Evolutionary conservation across 2,329 filamentous ascomycete species (phyloP).

Genomic region (Triangularia verruculosa): DNA sequence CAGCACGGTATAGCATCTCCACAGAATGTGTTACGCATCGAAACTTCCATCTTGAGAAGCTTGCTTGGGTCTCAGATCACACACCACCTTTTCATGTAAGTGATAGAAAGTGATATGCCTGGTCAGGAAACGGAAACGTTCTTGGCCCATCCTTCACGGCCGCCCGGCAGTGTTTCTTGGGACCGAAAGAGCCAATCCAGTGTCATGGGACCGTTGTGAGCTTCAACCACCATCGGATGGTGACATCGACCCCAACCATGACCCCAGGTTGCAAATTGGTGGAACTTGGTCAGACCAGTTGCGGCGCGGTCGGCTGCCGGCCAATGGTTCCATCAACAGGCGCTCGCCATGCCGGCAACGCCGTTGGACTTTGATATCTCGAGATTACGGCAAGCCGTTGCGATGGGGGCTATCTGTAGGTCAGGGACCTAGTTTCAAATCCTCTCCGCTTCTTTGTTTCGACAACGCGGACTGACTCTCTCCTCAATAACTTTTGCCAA

Average conservation of each 20-base stretch:
- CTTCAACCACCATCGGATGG: constrained; percentile 2
- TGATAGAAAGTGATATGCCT: not conserved
- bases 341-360: not conserved
- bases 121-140: not conserved
- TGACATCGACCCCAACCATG: constrained; percentile 5
- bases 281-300: not conserved
- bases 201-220: not conserved
- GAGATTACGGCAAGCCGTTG: not conserved
- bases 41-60: not conserved
- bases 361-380: not conserved
- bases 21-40: not conserved
- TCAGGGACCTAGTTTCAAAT: not conserved
- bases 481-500: not conserved
- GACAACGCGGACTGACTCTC: not conserved
- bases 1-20: not conserved
- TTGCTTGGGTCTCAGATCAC: not conserved
- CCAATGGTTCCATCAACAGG: not conserved
- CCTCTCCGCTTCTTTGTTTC: not conserved
- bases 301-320: constrained; percentile 4
- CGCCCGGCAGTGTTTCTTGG: not conserved
- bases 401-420: not conserved
- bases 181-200: not conserved
- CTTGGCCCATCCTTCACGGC: not conserved
- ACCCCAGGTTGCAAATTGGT: not conserved
- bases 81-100: not conserved